Percentiles rank a stretch among this genome's conserved stretches.
Conservation (phyloP, 257 asterid genomes). For the Plantago elongata region DNA sequence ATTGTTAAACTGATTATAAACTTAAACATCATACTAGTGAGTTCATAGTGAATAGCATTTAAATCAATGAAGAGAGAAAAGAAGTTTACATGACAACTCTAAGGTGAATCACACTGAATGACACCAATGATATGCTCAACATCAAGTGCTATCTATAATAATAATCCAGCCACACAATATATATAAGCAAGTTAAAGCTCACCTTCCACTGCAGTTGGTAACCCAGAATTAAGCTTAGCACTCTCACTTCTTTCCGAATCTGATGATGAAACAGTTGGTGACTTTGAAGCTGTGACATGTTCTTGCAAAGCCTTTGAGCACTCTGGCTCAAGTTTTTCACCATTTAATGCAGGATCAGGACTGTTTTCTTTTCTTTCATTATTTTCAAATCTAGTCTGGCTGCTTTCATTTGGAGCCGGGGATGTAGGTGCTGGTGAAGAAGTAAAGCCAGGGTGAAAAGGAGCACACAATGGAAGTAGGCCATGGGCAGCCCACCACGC, state of each 20-base stretch:
- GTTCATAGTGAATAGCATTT: neutral
- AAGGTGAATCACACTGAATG: neutral
- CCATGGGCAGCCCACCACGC: conserved; percentile 99
- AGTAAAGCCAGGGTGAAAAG: conserved; percentile 58
- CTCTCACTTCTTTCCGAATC: conserved; percentile 62
- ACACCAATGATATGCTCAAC: neutral
- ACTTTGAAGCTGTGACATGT: conserved; percentile 41
- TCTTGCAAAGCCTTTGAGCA: conserved; percentile 52
- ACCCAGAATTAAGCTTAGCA: conserved; percentile 34
- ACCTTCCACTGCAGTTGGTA: conserved; percentile 19
- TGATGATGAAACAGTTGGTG: conserved; percentile 45
- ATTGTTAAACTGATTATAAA: too few relatives aligned
- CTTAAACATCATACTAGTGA: too few relatives aligned
- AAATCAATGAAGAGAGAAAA: neutral
- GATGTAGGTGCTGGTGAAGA: conserved; percentile 48
- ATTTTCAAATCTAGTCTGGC: conserved; percentile 34
- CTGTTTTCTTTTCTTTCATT: conserved; percentile 37
- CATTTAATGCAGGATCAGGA: conserved; percentile 35
- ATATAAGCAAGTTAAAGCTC: neutral
- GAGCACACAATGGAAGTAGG: conserved; percentile 80
- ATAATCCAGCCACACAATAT: too few relatives aligned
- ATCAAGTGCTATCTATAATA: neutral
- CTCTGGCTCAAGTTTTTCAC: conserved; percentile 44
- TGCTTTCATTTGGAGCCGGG: conserved; percentile 36
- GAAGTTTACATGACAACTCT: too few relatives aligned